These are phyloP conservation scores for Torulaspora pretoriensis DNA, from an alignment of 1,139 yeast species.

Conservation along the genomic window DNA sequence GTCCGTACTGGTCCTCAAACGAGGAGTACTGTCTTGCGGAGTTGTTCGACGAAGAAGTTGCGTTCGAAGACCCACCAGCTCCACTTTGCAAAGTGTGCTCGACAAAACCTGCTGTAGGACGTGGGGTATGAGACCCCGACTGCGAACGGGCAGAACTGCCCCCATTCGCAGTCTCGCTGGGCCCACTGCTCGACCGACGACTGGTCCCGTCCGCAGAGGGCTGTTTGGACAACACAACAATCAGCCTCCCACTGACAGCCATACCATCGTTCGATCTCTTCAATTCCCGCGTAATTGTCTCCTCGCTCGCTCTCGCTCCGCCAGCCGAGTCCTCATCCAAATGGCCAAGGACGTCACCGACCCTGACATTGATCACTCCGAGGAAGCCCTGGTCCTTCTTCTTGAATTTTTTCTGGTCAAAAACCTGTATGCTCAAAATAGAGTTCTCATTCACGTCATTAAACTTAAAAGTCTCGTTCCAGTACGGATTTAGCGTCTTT, in stretches of 20 bases:
- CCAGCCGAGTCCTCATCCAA: slow-evolving; percentile 40
- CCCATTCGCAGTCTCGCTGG: slow-evolving; percentile 5
- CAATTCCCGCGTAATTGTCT: slow-evolving; percentile 88
- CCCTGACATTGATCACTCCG: slow-evolving; percentile 89
- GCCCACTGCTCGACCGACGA: background rate
- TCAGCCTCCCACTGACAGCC: slow-evolving; percentile 87
- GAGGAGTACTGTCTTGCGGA: slow-evolving; percentile 70
- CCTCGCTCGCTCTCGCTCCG: slow-evolving; percentile 51
- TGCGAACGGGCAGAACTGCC: slow-evolving; percentile 19
- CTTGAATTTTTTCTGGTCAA: slow-evolving; percentile 94
- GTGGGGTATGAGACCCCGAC: slow-evolving; percentile 19
- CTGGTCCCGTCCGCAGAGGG: background rate
- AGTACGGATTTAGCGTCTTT: slow-evolving; percentile 91
- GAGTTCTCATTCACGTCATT: slow-evolving; percentile 73
- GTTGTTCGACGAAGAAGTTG: slow-evolving; percentile 24
- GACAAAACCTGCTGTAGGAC: slow-evolving; percentile 28
- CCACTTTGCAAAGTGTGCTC: slow-evolving; percentile 31
- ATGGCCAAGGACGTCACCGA: slow-evolving; percentile 80
- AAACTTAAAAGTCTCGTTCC: slow-evolving; percentile 88
- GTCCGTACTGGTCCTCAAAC: slow-evolving; percentile 93
- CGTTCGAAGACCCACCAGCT: slow-evolving; percentile 21
- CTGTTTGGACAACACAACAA: slow-evolving; percentile 57
- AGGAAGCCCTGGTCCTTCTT: slow-evolving; percentile 98
- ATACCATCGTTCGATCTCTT: slow-evolving; percentile 88
- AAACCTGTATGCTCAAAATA: slow-evolving; percentile 86